Evolutionary conservation across 352 stramenopile genomes (phyloP), one percentile per base, ranked within the genome.

Genomic region (Nothophytophthora sp.): DNA sequence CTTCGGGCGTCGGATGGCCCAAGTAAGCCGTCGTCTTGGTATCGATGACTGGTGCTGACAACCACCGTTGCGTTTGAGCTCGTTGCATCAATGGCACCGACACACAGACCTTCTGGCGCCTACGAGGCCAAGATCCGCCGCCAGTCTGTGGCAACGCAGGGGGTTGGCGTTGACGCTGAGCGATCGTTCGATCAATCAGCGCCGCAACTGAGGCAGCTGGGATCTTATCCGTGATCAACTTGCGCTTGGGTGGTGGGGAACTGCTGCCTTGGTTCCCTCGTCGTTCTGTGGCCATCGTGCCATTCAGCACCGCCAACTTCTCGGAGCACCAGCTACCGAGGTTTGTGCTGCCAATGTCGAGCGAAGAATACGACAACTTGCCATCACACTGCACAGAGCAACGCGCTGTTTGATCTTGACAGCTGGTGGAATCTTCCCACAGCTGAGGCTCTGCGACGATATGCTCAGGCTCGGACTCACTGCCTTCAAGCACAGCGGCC

Each of bases 31-130:
- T n/a, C n/a, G n/a, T n/a, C n/a, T n/a, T 18, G 25, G 4, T 44
- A 4, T 43, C 16, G 1, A 18, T 22, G 1, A 46, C 56, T 20
- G 32, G 25, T 16, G 32, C 60, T 16, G 50, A 22, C 9, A 72
- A 41, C 39, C 60, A 60, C 2, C 43, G 40, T 22, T 62, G 22
- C 3, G 34, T 61, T 15, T 61, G 57, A 36, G 44, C 63, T 18
- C 38, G 51, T 23, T 52, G 33, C 29, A 72, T 38, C 13, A 77
- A 27, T 20, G 45, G 44, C 9, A 20, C 19, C 15, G 60, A 27
- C 5, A 45, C 34, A 13, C 48, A 44, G 4, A 56, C 3, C 5
- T 54, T 49, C 15, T 50, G 20, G 7, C n/a, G 36, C 24, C 8
- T 28, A 51, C 5, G 19, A n/a, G 47, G 13, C 37, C 25, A 23